Evolutionary conservation across 2,329 filamentous ascomycete genomes (phyloP).

Genomic region (Neonectria hederae): DNA sequence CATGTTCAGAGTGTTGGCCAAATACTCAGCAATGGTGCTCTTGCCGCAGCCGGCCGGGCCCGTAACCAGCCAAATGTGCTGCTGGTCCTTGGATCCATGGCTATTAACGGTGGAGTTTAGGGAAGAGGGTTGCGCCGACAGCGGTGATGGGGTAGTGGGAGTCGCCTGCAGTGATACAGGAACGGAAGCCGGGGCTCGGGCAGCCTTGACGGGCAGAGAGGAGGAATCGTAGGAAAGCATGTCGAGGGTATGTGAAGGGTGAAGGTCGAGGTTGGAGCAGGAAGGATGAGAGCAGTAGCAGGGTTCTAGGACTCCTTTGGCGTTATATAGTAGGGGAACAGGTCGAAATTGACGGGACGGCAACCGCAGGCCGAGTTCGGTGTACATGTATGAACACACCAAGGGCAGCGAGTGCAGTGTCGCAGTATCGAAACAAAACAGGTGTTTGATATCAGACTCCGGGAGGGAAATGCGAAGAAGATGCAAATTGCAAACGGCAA

Average conservation of each 20-base stretch:
- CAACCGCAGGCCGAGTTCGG: slow-evolving; percentile 28
- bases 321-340: slow-evolving; percentile 19
- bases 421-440: slow-evolving; percentile 11
- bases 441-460: neutral
- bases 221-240: slow-evolving; percentile 64
- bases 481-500: slow-evolving; percentile 5
- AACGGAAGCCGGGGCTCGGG: slow-evolving; percentile 44
- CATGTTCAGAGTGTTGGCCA: slow-evolving; percentile 69
- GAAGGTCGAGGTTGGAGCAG: slow-evolving; percentile 11
- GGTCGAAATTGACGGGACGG: slow-evolving; percentile 28
- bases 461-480: neutral
- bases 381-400: slow-evolving; percentile 25
- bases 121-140: slow-evolving; percentile 29
- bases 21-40: slow-evolving; percentile 74
- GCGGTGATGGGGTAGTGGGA: slow-evolving; percentile 30
- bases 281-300: slow-evolving; percentile 18
- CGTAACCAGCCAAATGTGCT: slow-evolving; percentile 84
- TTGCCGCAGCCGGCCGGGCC: slow-evolving; percentile 84
- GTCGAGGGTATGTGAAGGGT: slow-evolving; percentile 24
- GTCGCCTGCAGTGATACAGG: slow-evolving; percentile 35
- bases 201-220: slow-evolving; percentile 55
- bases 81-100: slow-evolving; percentile 49
- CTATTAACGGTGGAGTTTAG: slow-evolving; percentile 42
- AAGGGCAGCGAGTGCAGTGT: neutral
- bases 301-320: slow-evolving; percentile 26